Base-by-base conservation (phyloP, 441 rosid genomes). In the Adansonia gregorii region DNA sequence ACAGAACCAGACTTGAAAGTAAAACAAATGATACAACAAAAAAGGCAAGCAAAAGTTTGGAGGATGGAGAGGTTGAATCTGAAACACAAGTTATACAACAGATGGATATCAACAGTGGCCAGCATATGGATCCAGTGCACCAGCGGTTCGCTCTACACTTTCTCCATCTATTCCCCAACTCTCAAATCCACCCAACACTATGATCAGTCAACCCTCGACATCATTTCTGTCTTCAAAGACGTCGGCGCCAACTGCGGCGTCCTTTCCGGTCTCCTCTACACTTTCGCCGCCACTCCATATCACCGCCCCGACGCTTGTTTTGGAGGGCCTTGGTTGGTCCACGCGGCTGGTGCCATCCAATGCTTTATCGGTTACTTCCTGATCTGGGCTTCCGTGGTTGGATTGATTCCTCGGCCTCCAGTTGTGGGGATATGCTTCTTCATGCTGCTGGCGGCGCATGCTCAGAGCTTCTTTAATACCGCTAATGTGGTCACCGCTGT, bases 151-250 rank as follows among this genome's bases (percentile, higher is more conserved):
- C 85, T 92, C 22, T 94, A 94, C 87, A 89, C 97, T 72, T 93
- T 93, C 81, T 84, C 89, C 54, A 84, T 94, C 81, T 93, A 93
- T 82, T 93, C 98, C 63, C 77, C 94, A 19, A 69, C 74, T 55
- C 89, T 94, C 65, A 94, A 94, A 81, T 93, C 97, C 48, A 79
- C 87, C 39, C 98, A 93, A 79, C 79, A 61, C 75, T 93, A 93
- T 84, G 91, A 90, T 79, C 98, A 94, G 79, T 90, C 92, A 9
- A 94, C 97, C 9, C 97, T 94, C 73, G 94, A 91, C 83, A 90
- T 89, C 72, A 87, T 94, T 79, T 90, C 98, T 43, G 97, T 94
- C 80, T 94, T 93, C 87, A 94, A 94, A 48, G 97, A 94, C 83
- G 88, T 94, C 83, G 97, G 97, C 31, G 95, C 89, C 61, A 88